These are phyloP conservation scores for Xylaria arbuscula DNA, from an alignment of 2,329 filamentous ascomycete species.

Conservation along the genomic window DNA sequence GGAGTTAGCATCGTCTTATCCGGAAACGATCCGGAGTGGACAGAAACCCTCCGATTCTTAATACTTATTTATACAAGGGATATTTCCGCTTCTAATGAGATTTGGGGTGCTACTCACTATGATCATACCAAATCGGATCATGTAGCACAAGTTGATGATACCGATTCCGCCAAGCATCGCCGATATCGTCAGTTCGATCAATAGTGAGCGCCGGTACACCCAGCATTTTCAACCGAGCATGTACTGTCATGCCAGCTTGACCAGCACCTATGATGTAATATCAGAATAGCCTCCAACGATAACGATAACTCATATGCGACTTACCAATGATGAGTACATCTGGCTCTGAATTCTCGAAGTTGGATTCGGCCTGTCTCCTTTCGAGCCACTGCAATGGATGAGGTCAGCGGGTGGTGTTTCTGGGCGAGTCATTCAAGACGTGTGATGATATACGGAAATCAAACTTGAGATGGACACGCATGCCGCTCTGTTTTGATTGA, in stretches of 20 bases:
- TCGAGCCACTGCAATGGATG: conserved; percentile 56
- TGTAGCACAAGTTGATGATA: conserved; percentile 70
- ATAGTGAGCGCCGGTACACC: conserved; percentile 63
- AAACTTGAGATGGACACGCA: background rate
- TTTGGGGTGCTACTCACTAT: conserved; percentile 44
- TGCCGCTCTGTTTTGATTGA: background rate
- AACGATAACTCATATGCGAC: background rate
- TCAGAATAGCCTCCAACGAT: conserved; percentile 18
- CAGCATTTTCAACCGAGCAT: conserved; percentile 67
- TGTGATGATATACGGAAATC: background rate
- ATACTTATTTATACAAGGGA: background rate
- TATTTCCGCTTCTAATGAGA: background rate
- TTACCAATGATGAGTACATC: conserved; percentile 67
- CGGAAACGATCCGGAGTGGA: background rate
- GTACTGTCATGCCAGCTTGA: conserved; percentile 64
- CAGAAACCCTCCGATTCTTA: background rate
- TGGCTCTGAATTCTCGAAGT: conserved; percentile 61
- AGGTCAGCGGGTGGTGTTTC: conserved; percentile 2
- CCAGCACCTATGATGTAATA: conserved; percentile 58
- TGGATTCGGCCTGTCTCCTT: conserved; percentile 57
- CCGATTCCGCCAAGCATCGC: conserved; percentile 70
- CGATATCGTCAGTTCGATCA: conserved; percentile 62
- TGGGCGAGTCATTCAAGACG: background rate
- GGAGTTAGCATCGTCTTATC: conserved; percentile 7
- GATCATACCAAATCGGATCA: conserved; percentile 69